Evolutionary conservation across 75 land plant genomes (phyloP).

Genomic region (Sequoia sempervirens): DNA sequence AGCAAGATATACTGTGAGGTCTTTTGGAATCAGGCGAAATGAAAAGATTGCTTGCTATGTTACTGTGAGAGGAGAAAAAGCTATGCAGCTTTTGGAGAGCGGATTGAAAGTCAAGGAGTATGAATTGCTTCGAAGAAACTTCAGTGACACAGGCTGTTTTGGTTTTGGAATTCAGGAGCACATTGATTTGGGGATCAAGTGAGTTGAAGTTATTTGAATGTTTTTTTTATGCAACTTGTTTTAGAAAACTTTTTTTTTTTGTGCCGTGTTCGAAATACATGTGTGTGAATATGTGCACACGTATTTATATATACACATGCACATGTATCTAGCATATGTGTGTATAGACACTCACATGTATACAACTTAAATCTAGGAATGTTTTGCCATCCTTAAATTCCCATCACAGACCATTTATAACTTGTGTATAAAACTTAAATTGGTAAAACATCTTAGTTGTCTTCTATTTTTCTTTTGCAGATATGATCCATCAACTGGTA

Average conservation of each 20-base stretch:
- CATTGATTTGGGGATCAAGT: conserved; percentile 96
- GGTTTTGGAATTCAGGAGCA: conserved; percentile 96
- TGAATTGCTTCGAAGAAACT: conserved; percentile 83
- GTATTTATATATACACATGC: no score
- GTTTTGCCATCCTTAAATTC: not conserved
- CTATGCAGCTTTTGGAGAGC: conserved; percentile 92
- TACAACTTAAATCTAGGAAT: not conserved
- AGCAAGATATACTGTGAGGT: conserved; percentile 87
- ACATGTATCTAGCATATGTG: no score
- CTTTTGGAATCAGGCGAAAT: conserved; percentile 87
- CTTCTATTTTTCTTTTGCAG: conserved; percentile 21
- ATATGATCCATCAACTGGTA: conserved; percentile 77
- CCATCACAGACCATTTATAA: not conserved
- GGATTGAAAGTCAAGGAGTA: conserved; percentile 89
- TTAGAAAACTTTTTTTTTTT: not conserved
- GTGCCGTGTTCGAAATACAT: not conserved
- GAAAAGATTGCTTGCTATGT: conserved; percentile 95
- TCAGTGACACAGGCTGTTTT: conserved; percentile 87
- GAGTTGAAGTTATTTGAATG: conserved; percentile 13
- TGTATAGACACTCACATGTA: no score
- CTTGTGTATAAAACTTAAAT: not conserved
- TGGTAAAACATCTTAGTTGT: not conserved
- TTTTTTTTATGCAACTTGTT: not conserved
- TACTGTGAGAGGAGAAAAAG: conserved; percentile 89
- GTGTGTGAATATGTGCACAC: no score